Evolutionary conservation across 2,329 filamentous ascomycete genomes (phyloP).

Genomic region (Phaeoacremonium minimum): DNA sequence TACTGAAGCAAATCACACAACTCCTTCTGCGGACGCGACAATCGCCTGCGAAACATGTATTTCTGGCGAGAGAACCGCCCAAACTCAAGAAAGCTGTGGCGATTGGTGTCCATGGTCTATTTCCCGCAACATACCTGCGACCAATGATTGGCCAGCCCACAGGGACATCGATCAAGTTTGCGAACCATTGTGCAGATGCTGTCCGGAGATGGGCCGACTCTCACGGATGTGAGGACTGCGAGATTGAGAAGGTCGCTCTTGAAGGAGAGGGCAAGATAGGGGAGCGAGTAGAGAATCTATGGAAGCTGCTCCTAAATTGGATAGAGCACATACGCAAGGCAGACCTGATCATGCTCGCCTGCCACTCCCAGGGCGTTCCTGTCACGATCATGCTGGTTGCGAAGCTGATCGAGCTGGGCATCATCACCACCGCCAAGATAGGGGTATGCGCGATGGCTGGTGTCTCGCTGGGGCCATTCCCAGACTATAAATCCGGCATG

Average conservation of each 20-base stretch:
- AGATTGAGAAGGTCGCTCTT: slow-evolving; percentile 89
- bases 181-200: slow-evolving; percentile 77
- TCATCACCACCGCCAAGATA: slow-evolving; percentile 71
- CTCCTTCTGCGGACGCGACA: slow-evolving; percentile 54
- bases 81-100: slow-evolving; percentile 82
- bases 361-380: slow-evolving; percentile 92
- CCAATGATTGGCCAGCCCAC: slow-evolving; percentile 91
- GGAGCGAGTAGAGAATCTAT: slow-evolving; percentile 85
- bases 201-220: slow-evolving; percentile 78
- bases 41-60: slow-evolving; percentile 63
- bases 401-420: slow-evolving; percentile 86
- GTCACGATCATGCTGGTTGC: slow-evolving; percentile 89
- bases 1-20: slow-evolving; percentile 62
- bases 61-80: slow-evolving; percentile 62
- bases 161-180: slow-evolving; percentile 90
- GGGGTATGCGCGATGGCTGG: slow-evolving; percentile 86
- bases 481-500: slow-evolving; percentile 84
- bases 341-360: slow-evolving; percentile 87
- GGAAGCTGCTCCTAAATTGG: slow-evolving; percentile 93
- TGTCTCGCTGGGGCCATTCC: slow-evolving; percentile 88
- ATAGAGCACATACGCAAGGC: slow-evolving; percentile 83
- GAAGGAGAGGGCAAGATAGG: slow-evolving; percentile 92
- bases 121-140: slow-evolving; percentile 82
- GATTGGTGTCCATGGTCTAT: slow-evolving; percentile 92
- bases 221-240: slow-evolving; percentile 67